Evolutionary conservation across 768 basidiomycete species (phyloP), one percentile per base, ranked within the genome.

Genomic region (Pilatotrama ljubarskyi): DNA sequence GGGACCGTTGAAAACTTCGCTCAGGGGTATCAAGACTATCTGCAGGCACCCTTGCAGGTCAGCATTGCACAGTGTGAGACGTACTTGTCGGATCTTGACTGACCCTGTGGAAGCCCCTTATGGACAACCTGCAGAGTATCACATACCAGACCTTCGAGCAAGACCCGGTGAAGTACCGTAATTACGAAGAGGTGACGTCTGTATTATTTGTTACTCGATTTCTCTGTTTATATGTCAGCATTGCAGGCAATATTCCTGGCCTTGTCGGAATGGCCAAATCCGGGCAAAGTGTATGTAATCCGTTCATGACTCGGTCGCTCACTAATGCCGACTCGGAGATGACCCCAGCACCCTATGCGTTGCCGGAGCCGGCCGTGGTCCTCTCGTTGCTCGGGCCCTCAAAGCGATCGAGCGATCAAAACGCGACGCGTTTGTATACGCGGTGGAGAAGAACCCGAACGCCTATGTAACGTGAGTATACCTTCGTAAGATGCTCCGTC

Each of bases 141-240:
- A 98, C 95, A 11, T 99, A 99, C 73, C 94, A 98, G 70, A 94
- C 93, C 2, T 99, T 99, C 69, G 97, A 99, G 70, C 86, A 94
- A 71, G 97, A 98, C 76, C 96, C 97, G 3, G 87, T 98, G 61
- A 99, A 99, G 74, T 99, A 99, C 71, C 74, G 82, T 56, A 88
- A 93, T 67, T 99, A 99, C 71, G 97, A 99, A 77, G 91, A 96
- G 81, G 92, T 88, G 48, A 29, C 14, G 9, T 42, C 49, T 17
- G 7, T 46, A 18, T 15, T 29, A 3, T 20, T 37, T 5, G 10
- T 5, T 58, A 4, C 29, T 32, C 29, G 10, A 32, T 32, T 32
- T 32, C 29, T 32, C n/a, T 29, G 5, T 13, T 40, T 24, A 38
- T 26, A n/a, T 25, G 18, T 29, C 26, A 5, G 17, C 9, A 2